phyloP scores from a whole-genome alignment of 805 yeast species.

The Schizosaccharomyces lindneri region DNA sequence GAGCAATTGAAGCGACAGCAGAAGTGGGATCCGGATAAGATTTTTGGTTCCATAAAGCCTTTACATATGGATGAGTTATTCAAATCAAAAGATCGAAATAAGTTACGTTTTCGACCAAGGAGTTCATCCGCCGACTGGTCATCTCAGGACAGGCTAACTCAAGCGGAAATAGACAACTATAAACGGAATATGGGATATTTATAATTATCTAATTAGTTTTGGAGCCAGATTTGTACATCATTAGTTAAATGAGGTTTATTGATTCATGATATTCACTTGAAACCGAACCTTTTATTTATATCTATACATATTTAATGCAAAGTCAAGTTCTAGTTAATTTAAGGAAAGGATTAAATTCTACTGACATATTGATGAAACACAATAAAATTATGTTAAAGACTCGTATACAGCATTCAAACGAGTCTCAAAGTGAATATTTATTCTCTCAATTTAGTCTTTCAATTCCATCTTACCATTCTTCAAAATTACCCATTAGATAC shows the following conservation, averaged over 20 bases:
- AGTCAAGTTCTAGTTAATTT: too few relatives aligned
- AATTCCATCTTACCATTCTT: too few relatives aligned
- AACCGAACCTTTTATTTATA: too few relatives aligned
- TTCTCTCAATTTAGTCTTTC: too few relatives aligned
- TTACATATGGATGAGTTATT: conserved; percentile 48
- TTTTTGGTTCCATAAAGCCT: conserved; percentile 55
- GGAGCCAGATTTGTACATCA: background rate
- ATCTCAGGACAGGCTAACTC: conserved; percentile 21
- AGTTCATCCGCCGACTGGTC: conserved; percentile 31
- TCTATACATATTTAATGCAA: too few relatives aligned
- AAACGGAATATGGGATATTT: conserved; percentile 22
- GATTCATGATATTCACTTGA: background rate
- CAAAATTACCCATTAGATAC: too few relatives aligned
- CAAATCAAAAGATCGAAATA: conserved; percentile 16
- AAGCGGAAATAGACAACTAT: conserved; percentile 24
- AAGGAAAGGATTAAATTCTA: too few relatives aligned
- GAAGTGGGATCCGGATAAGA: conserved; percentile 33
- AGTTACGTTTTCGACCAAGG: conserved; percentile 28
- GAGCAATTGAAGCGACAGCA: conserved; percentile 23
- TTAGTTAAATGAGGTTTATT: background rate
- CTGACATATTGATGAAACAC: too few relatives aligned
- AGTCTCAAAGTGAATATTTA: too few relatives aligned
- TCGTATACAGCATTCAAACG: too few relatives aligned
- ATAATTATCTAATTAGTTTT: background rate
- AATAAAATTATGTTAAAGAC: too few relatives aligned